Base-by-base conservation (phyloP, 805 yeast genomes). In the Saturnispora besseyi region DNA sequence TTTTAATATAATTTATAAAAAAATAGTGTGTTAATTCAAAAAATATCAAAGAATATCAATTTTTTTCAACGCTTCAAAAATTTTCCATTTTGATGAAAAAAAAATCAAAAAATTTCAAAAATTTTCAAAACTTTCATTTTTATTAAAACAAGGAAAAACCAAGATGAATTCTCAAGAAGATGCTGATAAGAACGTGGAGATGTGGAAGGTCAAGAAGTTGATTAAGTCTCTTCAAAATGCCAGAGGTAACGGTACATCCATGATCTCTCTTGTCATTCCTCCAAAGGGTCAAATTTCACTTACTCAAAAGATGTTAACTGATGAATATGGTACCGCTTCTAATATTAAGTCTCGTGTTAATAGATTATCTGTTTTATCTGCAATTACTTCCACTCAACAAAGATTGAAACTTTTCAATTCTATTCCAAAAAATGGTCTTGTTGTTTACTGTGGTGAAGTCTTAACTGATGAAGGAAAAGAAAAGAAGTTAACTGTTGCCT, bases 301-400 rank as follows among this genome's bases (percentile, higher is more conserved):
- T 62, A 78, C 77, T 51, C 89, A 84, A 64, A 90, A 87, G 71
- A 85, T 87, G 90, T 77, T 93, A 69, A 87, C 97, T 4, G 98
- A 93, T 72, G 99, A 93, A 73, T 90, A 89, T 70, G 99, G 99
- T 69, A 93, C 99, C 13, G 99, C 99, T 2, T 87, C 97, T 45
- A 93, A 93, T 69, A 93, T 93, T 68, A 93, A 93, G 71, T 91
- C 98, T 38, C 84, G 99, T 68, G 99, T 93, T 50, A 93, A 93
- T 75, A 79, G 99, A 71, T 75, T 88, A 59, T 89, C 97, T 40
- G 99, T 93, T 41, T 73, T 93, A 55, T 84, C 96, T 21, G 99
- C 99, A 40, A 93, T 93, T 69, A 91, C 98, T 4, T 91, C 98
- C 24, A 93, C 99, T 18, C 99, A 93, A 73, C 98, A 91, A 70